Conservation (phyloP, 1,139 yeast genomes). For the Torulaspora globosa region DNA sequence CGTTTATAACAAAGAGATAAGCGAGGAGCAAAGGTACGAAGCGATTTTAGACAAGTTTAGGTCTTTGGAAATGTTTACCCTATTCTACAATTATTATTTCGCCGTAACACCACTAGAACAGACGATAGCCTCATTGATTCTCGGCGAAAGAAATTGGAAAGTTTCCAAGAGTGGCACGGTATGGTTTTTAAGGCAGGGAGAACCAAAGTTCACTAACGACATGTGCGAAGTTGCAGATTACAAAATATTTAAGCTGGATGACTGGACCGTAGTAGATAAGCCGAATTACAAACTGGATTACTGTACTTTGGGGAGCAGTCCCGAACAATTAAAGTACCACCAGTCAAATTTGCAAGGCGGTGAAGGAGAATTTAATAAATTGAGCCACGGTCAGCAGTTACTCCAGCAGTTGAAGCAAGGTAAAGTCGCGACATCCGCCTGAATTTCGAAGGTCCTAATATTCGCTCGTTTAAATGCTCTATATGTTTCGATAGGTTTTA, state of each 20-base stretch:
- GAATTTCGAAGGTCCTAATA: background rate
- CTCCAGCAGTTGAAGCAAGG: conserved; percentile 33
- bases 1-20: conserved; percentile 5
- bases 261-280: conserved; percentile 41
- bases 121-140: conserved; percentile 35
- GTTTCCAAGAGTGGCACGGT: conserved; percentile 33
- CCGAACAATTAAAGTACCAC: conserved; percentile 1
- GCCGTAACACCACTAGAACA: conserved; percentile 55
- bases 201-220: conserved; percentile 38
- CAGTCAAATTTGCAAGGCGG: conserved; percentile 2
- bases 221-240: conserved; percentile 42
- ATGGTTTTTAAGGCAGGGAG: conserved; percentile 43
- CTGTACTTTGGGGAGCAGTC: conserved; percentile 17
- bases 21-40: conserved; percentile 15
- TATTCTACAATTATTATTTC: conserved; percentile 60
- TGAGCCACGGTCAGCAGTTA: conserved; percentile 33
- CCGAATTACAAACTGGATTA: conserved; percentile 36
- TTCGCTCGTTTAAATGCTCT: conserved; percentile 1
- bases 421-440: conserved; percentile 15
- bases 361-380: conserved; percentile 6
- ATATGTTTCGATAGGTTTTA: conserved; percentile 2
- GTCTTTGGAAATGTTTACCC: conserved; percentile 39
- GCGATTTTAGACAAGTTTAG: conserved; percentile 29
- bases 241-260: conserved; percentile 42
- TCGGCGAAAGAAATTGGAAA: conserved; percentile 40